Conservation (phyloP, 345 rosid species). For the Crucihimalaya himalaica region DNA sequence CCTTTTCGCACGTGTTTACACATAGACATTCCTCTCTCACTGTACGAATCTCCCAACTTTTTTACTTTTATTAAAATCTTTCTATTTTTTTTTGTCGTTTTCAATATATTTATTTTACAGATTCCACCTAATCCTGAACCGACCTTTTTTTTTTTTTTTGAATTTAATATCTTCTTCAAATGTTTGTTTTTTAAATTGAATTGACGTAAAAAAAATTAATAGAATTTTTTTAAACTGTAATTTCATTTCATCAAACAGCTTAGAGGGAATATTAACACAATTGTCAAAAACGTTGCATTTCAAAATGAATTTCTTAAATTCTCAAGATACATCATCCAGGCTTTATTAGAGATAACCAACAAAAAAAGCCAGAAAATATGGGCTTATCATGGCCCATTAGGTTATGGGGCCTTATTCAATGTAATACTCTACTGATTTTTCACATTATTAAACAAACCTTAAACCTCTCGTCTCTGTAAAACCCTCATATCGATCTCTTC, state of each 20-base stretch:
- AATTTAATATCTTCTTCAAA: background rate
- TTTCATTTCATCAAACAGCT: background rate
- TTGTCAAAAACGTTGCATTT: background rate
- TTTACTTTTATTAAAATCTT: background rate
- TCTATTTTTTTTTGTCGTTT: background rate
- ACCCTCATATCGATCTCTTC: constrained; percentile 28
- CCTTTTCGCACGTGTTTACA: constrained; percentile 19
- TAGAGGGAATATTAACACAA: no score
- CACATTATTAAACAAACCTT: background rate
- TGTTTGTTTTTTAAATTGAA: background rate
- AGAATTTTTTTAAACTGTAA: no score
- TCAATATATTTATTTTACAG: background rate
- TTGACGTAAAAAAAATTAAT: background rate
- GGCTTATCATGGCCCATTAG: background rate
- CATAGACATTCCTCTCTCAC: constrained; percentile 19
- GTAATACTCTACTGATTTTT: background rate
- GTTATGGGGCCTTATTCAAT: background rate
- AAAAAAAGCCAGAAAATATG: background rate
- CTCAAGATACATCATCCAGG: background rate
- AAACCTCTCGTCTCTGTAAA: constrained; percentile 25
- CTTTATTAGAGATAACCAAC: background rate
- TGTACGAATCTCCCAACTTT: background rate
- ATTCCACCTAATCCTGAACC: constrained; percentile 6
- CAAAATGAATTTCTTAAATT: background rate
- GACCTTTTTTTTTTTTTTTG: background rate